A percentile compares a stretch with the other conserved stretches of the same genome.
phyloP scores from a whole-genome alignment of 1,284 basidiomycete genomes.

The Sporisorium exsertum region DNA sequence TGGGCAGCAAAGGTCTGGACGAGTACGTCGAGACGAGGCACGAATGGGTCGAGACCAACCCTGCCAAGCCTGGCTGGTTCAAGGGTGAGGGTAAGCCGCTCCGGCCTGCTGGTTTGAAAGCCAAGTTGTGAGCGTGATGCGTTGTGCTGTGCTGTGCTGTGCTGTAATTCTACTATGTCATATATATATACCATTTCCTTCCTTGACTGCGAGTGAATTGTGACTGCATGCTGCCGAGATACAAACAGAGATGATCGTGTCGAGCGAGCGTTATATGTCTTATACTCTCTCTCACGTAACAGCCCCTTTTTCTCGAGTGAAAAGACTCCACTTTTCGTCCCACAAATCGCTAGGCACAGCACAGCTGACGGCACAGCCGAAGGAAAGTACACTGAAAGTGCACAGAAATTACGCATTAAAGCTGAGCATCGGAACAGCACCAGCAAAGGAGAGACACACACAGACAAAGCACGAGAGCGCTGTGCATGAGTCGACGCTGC shows the following conservation, averaged over 20 bases:
- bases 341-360: slow-evolving; percentile 6
- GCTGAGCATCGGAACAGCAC: neutral
- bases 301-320: neutral
- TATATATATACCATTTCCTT: slow-evolving; percentile 1
- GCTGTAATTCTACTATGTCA: slow-evolving; percentile 3
- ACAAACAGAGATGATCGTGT: neutral
- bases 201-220: neutral
- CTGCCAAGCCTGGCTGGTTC: slow-evolving; percentile 63
- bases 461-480: neutral
- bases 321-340: neutral
- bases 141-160: neutral
- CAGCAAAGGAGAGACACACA: neutral
- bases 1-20: slow-evolving; percentile 65
- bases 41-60: slow-evolving; percentile 63
- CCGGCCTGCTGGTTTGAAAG: slow-evolving; percentile 22
- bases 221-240: neutral
- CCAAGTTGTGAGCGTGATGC: slow-evolving; percentile 21
- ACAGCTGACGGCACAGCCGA: slow-evolving; percentile 2
- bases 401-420: slow-evolving; percentile 2
- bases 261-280: neutral
- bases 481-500: neutral
- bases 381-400: no score
- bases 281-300: neutral
- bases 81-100: slow-evolving; percentile 45
- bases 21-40: slow-evolving; percentile 68